Evolutionary conservation across 2,329 filamentous ascomycete species (phyloP).

Genomic region (Curvularia sp.): DNA sequence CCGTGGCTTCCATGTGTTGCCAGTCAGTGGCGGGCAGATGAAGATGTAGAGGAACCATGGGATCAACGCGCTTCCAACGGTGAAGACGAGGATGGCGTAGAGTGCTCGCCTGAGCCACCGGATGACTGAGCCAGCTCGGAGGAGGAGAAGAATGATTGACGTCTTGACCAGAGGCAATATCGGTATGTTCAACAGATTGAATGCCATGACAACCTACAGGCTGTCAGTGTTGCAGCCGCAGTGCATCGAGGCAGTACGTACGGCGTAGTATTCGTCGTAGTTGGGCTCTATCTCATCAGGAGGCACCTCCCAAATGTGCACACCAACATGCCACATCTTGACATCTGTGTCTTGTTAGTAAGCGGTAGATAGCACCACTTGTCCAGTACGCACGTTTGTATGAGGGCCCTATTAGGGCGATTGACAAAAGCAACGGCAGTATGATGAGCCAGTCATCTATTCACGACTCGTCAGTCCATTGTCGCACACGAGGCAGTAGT

Average conservation of each 20-base stretch:
- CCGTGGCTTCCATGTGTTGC: conserved; percentile 50
- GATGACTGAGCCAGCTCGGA: conserved; percentile 51
- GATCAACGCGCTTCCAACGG: conserved; percentile 45
- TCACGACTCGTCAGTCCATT: conserved; percentile 22
- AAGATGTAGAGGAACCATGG: conserved; percentile 52
- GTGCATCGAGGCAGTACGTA: conserved; percentile 21
- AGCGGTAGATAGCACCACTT: conserved; percentile 3
- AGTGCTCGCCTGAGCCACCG: conserved; percentile 49
- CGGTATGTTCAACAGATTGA: conserved; percentile 52
- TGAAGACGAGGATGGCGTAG: conserved; percentile 49
- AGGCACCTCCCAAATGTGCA: conserved; percentile 49
- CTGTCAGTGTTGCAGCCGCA: neutral
- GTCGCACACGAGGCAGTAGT: conserved; percentile 7
- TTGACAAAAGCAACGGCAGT: conserved; percentile 45
- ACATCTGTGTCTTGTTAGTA: conserved; percentile 36
- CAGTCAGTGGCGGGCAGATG: conserved; percentile 50
- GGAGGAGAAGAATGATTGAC: conserved; percentile 51
- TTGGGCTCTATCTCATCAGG: conserved; percentile 47
- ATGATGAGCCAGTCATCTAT: conserved; percentile 52
- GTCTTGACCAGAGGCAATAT: conserved; percentile 53
- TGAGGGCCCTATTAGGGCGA: conserved; percentile 49
- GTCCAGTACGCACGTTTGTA: conserved; percentile 40
- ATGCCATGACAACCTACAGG: conserved; percentile 44
- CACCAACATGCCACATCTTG: conserved; percentile 50
- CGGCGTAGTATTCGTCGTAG: conserved; percentile 48